Base-by-base conservation (phyloP, 2,329 filamentous ascomycete species). In the Sclerotiophoma versabilis region DNA sequence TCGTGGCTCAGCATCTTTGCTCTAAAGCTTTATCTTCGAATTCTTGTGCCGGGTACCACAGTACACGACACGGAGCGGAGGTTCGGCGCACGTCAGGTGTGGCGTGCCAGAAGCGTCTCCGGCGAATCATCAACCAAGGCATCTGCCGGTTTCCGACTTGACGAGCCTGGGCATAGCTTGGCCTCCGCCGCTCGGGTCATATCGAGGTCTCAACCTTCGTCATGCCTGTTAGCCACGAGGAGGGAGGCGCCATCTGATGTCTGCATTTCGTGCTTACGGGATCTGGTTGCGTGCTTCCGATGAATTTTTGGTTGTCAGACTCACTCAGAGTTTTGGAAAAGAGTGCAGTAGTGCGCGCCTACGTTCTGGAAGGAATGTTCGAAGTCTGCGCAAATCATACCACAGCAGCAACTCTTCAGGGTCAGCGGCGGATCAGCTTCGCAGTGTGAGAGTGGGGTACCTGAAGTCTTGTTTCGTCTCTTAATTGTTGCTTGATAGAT, bases 11-110 rank as follows among this genome's bases (percentile, higher is more conserved):
- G n/a, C n/a, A n/a, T n/a, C n/a, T n/a, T n/a, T n/a, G n/a, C n/a
- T n/a, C n/a, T n/a, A n/a, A n/a, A n/a, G n/a, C n/a, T n/a, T n/a
- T n/a, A n/a, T n/a, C n/a, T n/a, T n/a, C n/a, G n/a, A n/a, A n/a
- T n/a, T n/a, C n/a, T n/a, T n/a, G n/a, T n/a, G n/a, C n/a, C n/a
- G n/a, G n/a, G n/a, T n/a, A n/a, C n/a, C n/a, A n/a, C n/a, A n/a
- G n/a, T n/a, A n/a, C n/a, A n/a, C n/a, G n/a, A 39, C 33, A 25
- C 42, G 48, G 54, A n/a, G 60, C 56, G 57, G 62, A 58, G 45
- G 50, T 62, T 54, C 41, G 67, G 66, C 67, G 60, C 63, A 70
- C 67, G 67, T 70, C 66, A 70, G 53, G 26, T 44, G 29, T 41
- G 45, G 26, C 33, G 34, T 37, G 29, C 39, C 29, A 37, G 26